Evolutionary conservation across 176 grass and related monocot genomes (phyloP).

Genomic region (Aegilops umbellulata): DNA sequence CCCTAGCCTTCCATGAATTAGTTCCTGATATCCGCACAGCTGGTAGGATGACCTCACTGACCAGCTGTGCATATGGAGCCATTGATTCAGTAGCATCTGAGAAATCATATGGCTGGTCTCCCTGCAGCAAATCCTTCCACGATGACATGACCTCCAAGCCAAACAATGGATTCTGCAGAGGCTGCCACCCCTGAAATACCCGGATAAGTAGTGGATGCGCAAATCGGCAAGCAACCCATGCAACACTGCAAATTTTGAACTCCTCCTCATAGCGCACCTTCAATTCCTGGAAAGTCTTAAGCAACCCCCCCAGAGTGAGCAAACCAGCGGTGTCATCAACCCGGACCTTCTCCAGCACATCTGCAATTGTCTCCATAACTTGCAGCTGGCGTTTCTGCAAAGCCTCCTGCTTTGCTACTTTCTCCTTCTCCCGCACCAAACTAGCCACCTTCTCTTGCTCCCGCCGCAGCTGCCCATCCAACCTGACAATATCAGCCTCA

Average conservation of each 20-base stretch:
- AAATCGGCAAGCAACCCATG: slow-evolving; percentile 66
- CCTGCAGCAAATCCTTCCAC: slow-evolving; percentile 77
- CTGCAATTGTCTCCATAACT: slow-evolving; percentile 65
- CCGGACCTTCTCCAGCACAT: slow-evolving; percentile 52
- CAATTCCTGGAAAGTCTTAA: slow-evolving; percentile 55
- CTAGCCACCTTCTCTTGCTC: slow-evolving; percentile 66
- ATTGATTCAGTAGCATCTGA: slow-evolving; percentile 45
- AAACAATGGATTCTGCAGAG: slow-evolving; percentile 65
- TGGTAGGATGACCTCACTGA: slow-evolving; percentile 74
- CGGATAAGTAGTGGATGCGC: slow-evolving; percentile 64
- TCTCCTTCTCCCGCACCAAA: slow-evolving; percentile 68
- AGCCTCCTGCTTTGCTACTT: slow-evolving; percentile 57
- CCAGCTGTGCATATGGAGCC: slow-evolving; percentile 70
- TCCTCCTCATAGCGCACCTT: slow-evolving; percentile 59
- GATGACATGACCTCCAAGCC: slow-evolving; percentile 62
- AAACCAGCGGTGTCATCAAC: slow-evolving; percentile 48
- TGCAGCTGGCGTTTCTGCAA: slow-evolving; percentile 56
- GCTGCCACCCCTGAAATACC: slow-evolving; percentile 84
- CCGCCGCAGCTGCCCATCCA: slow-evolving; percentile 54
- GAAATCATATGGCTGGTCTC: slow-evolving; percentile 68
- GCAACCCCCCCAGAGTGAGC: slow-evolving; percentile 60
- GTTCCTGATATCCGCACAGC: slow-evolving; percentile 73
- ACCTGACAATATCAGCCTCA: slow-evolving; percentile 67
- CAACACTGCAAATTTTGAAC: slow-evolving; percentile 77
- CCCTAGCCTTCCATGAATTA: slow-evolving; percentile 81